These are phyloP conservation scores for Naematelia encephala DNA, from an alignment of 768 basidiomycete genomes.

Conservation along the genomic window DNA sequence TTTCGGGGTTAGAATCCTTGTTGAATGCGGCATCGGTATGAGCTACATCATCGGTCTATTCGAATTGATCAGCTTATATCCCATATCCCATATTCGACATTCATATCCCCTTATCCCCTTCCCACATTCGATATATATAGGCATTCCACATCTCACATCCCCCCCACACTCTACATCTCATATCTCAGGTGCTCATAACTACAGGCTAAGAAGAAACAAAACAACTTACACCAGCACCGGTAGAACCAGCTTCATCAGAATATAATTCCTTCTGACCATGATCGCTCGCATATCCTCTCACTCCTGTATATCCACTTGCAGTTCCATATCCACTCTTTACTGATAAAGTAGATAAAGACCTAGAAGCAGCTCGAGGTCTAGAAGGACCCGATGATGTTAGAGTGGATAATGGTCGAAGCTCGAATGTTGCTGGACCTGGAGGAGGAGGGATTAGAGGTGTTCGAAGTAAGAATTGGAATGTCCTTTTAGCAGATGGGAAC, in stretches of 20 bases:
- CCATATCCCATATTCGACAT: too few relatives aligned
- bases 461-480: slow-evolving; percentile 28
- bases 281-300: slow-evolving; percentile 44
- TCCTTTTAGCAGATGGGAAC: slow-evolving; percentile 30
- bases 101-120: not conserved
- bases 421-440: slow-evolving; percentile 28
- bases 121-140: too few relatives aligned
- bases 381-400: slow-evolving; percentile 29
- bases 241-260: slow-evolving; percentile 44
- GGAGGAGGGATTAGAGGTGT: slow-evolving; percentile 34
- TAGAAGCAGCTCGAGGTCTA: slow-evolving; percentile 20
- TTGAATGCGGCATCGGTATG: slow-evolving; percentile 48
- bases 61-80: too few relatives aligned
- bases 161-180: too few relatives aligned
- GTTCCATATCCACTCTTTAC: slow-evolving; percentile 10
- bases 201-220: not conserved
- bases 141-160: not conserved
- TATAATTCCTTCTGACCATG: slow-evolving; percentile 48
- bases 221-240: slow-evolving; percentile 46
- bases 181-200: not conserved
- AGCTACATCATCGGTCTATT: slow-evolving; percentile 47
- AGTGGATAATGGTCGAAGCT: slow-evolving; percentile 18
- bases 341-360: slow-evolving; percentile 27
- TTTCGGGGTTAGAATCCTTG: slow-evolving; percentile 36
- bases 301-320: slow-evolving; percentile 1